phyloP scores from a whole-genome alignment of 805 yeast species.

The Wickerhamiella kurtzmanii region DNA sequence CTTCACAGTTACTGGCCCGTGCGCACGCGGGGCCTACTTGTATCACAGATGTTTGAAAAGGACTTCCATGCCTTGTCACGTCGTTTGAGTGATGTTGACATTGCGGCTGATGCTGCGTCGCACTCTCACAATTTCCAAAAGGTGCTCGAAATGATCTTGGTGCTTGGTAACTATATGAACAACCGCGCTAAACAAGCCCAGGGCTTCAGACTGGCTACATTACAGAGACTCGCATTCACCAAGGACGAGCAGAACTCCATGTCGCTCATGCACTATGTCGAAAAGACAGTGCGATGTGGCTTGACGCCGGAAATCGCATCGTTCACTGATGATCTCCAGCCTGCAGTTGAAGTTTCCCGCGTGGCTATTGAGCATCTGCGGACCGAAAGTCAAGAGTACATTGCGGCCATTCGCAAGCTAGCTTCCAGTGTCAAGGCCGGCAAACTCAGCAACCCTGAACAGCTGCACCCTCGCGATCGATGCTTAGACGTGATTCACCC shows the following conservation, averaged over 20 bases:
- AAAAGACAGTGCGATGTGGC: conserved; percentile 66
- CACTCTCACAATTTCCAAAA: conserved; percentile 54
- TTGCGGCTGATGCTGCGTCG: conserved; percentile 54
- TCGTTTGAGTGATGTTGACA: conserved; percentile 58
- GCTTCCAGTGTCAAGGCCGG: conserved; percentile 67
- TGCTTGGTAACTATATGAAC: conserved; percentile 95
- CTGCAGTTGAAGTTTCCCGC: conserved; percentile 49
- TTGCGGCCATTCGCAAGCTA: conserved; percentile 51
- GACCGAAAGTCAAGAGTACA: conserved; percentile 54
- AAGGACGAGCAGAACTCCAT: conserved; percentile 78
- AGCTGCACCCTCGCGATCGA: conserved; percentile 73
- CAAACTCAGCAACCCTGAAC: conserved; percentile 62
- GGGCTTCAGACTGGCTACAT: conserved; percentile 83
- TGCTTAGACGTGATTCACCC: conserved; percentile 48
- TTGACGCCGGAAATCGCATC: conserved; percentile 59
- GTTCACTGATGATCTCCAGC: conserved; percentile 60
- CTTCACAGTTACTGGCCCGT: conserved; percentile 85
- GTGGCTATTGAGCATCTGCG: conserved; percentile 71
- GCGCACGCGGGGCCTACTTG: conserved; percentile 68
- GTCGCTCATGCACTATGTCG: conserved; percentile 88
- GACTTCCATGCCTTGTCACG: conserved; percentile 60
- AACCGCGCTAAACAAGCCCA: conserved; percentile 81
- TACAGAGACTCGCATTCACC: conserved; percentile 78
- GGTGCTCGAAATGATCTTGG: conserved; percentile 69
- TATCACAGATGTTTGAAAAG: conserved; percentile 56